These are phyloP conservation scores for Aspergillus udagawae DNA, from an alignment of 2,329 filamentous ascomycete genomes.

Conservation along the genomic window DNA sequence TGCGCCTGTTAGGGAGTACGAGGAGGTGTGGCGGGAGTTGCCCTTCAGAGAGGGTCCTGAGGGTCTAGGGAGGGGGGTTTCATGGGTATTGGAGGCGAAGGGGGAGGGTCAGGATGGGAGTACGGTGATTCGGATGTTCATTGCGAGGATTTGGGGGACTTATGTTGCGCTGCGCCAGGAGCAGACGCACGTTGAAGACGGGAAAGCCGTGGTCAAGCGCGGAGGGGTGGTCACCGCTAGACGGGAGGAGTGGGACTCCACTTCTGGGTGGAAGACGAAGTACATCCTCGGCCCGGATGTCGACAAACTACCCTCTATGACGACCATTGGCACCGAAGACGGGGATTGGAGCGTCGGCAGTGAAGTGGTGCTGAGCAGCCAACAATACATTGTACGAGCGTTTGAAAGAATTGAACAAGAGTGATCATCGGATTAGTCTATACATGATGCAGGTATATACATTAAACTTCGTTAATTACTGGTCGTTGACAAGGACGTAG, in stretches of 20 bases:
- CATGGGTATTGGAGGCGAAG: constrained; percentile 29
- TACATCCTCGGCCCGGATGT: constrained; percentile 3
- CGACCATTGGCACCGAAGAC: constrained; percentile 9
- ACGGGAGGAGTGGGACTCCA: constrained; percentile 23
- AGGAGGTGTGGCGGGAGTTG: constrained; percentile 62
- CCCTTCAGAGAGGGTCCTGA: constrained; percentile 29
- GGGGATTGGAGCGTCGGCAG: constrained; percentile 19
- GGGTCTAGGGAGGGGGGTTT: constrained; percentile 17
- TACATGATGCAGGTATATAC: constrained; percentile 8
- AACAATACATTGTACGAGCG: constrained; percentile 23
- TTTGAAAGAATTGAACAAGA: constrained; percentile 19
- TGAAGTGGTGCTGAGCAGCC: constrained; percentile 15
- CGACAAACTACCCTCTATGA: constrained; percentile 19
- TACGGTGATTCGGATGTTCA: constrained; percentile 24
- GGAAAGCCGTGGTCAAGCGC: constrained; percentile 14
- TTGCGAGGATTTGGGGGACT: constrained; percentile 28
- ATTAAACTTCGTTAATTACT: constrained; percentile 5
- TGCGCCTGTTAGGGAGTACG: constrained; percentile 47
- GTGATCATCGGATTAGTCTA: constrained; percentile 4
- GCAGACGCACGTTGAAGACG: constrained; percentile 14
- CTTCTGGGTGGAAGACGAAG: constrained; percentile 1
- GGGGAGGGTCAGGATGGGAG: constrained; percentile 12
- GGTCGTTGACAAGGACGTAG: constrained; percentile 42
- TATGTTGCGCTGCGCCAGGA: constrained; percentile 27
- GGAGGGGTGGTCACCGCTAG: constrained; percentile 26